Conservation (phyloP, 164 flowering plant species). For the Magnolia officinalis region DNA sequence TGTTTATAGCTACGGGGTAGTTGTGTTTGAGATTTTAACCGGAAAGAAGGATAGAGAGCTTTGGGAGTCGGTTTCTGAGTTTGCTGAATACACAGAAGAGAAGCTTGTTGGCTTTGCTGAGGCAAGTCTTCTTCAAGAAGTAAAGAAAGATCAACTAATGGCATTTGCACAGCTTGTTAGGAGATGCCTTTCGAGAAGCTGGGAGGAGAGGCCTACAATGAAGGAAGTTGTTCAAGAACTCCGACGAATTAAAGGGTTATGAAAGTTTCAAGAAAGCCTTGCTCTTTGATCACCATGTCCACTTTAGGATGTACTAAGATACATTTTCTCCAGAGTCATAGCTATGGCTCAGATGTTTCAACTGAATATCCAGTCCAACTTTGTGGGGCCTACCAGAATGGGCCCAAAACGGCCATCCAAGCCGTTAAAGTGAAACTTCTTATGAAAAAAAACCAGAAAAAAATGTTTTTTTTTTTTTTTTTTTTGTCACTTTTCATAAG, state of each 20-base stretch:
- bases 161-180: not conserved
- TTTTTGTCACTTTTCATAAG: too few relatives aligned
- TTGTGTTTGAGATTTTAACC: not conserved
- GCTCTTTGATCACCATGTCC: too few relatives aligned
- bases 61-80: not conserved
- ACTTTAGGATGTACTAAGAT: too few relatives aligned
- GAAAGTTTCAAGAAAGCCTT: too few relatives aligned
- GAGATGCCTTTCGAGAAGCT: not conserved
- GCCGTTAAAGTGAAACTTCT: too few relatives aligned
- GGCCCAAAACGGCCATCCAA: too few relatives aligned
- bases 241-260: not conserved
- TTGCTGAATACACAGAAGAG: not conserved
- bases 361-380: too few relatives aligned
- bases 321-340: too few relatives aligned
- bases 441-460: too few relatives aligned
- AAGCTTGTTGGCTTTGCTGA: not conserved
- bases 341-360: too few relatives aligned
- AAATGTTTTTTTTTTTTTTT: too few relatives aligned
- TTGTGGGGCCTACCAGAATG: too few relatives aligned
- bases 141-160: not conserved
- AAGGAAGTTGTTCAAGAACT: not conserved
- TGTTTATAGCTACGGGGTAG: not conserved
- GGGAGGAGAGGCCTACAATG: not conserved
- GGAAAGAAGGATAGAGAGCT: not conserved
- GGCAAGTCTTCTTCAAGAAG: not conserved